Evolutionary conservation across 139 green algal genomes (phyloP).

Genomic region (Zygnema cylindricum): DNA sequence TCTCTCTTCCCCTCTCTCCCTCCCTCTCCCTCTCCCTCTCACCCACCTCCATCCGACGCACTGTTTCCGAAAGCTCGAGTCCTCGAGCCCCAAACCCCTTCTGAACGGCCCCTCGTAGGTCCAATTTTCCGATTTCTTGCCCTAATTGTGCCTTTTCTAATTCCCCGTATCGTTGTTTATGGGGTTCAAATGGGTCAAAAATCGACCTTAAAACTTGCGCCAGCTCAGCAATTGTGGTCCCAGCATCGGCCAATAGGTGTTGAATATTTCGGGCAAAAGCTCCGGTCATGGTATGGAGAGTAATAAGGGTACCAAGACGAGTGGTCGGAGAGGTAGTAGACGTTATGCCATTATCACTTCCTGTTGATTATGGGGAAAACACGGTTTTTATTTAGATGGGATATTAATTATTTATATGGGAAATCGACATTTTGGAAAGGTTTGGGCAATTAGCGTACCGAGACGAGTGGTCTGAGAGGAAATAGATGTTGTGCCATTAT

Average conservation of each 20-base stretch:
- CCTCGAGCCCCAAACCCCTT: slow-evolving; percentile 19
- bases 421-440: no score
- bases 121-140: slow-evolving; percentile 40
- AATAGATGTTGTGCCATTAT: no score
- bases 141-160: slow-evolving; percentile 62
- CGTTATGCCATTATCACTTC: no score
- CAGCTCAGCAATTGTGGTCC: not conserved
- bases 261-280: slow-evolving; percentile 45
- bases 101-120: slow-evolving; percentile 50
- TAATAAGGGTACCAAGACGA: slow-evolving; percentile 8
- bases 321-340: not conserved
- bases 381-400: no score
- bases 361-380: no score
- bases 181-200: slow-evolving; percentile 43
- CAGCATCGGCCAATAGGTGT: slow-evolving; percentile 40
- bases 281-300: slow-evolving; percentile 34
- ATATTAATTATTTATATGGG: no score
- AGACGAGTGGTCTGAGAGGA: no score
- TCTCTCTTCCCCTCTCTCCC: not conserved
- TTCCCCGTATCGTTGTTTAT: slow-evolving; percentile 65
- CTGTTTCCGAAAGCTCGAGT: slow-evolving; percentile 37
- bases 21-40: not conserved
- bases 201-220: slow-evolving; percentile 36
- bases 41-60: slow-evolving; percentile 55
- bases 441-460: no score